These are phyloP conservation scores for Avena atlantica DNA, from an alignment of 176 grass and related monocot genomes.

Conservation along the genomic window DNA sequence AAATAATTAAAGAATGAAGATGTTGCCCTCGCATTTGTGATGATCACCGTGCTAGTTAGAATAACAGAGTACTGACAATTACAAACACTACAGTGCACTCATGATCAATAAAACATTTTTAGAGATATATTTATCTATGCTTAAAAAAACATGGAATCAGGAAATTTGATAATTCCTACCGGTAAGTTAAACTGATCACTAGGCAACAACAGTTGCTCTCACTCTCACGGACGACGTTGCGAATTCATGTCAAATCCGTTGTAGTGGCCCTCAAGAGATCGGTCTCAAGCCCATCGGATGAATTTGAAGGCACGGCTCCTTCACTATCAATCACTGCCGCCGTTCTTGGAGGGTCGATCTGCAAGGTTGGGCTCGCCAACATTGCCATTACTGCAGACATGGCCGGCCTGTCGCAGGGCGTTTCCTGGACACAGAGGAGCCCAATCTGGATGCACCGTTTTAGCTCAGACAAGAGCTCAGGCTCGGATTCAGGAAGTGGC, in stretches of 20 bases:
- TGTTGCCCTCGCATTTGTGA: no score
- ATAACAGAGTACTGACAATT: no score
- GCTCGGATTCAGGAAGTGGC: not conserved
- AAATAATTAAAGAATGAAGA: no score
- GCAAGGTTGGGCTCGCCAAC: constrained; percentile 26
- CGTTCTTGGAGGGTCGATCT: constrained; percentile 19
- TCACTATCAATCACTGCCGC: not conserved
- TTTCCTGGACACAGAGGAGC: constrained; percentile 56
- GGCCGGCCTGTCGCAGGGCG: constrained; percentile 29
- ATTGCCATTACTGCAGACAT: constrained; percentile 38
- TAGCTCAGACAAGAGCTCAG: not conserved
- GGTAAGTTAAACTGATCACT: not conserved
- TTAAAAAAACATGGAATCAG: not conserved
- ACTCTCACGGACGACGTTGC: not conserved
- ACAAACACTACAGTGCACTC: not conserved
- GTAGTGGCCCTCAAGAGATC: not conserved
- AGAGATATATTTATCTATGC: not conserved
- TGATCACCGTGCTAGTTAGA: no score
- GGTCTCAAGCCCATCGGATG: not conserved
- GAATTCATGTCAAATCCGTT: constrained; percentile 9
- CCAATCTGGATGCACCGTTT: constrained; percentile 56
- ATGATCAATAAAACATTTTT: not conserved
- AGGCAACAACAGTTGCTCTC: not conserved
- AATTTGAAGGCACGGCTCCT: not conserved
- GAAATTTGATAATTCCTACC: not conserved